Conservation (phyloP, 2,329 filamentous ascomycete species). For the Dissoconium aciculare region DNA sequence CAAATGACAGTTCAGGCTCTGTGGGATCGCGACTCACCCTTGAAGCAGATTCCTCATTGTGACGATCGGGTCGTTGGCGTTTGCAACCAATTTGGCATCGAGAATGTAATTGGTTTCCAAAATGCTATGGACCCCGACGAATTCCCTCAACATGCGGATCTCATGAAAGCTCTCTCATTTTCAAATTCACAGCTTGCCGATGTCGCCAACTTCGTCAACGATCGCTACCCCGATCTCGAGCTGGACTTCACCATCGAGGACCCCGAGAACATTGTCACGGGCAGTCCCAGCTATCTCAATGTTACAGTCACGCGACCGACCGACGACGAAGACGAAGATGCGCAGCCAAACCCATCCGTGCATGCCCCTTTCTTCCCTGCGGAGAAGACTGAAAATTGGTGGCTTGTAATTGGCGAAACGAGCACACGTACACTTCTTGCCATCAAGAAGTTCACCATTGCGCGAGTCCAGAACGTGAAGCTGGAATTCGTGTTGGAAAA, state of each 20-base stretch:
- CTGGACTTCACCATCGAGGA: constrained; percentile 79
- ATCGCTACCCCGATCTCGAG: constrained; percentile 89
- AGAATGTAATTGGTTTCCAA: constrained; percentile 96
- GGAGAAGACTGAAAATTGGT: constrained; percentile 96
- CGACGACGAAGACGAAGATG: constrained; percentile 52
- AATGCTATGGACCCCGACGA: constrained; percentile 95
- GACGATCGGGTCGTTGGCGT: constrained; percentile 67
- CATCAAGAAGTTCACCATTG: constrained; percentile 88
- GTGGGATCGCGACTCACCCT: constrained; percentile 94
- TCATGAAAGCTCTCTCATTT: constrained; percentile 66
- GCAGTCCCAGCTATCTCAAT: constrained; percentile 66
- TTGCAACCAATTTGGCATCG: constrained; percentile 67
- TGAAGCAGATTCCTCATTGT: constrained; percentile 97
- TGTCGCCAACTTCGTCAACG: constrained; percentile 89
- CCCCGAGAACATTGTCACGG: constrained; percentile 61
- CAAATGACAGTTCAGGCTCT: constrained; percentile 98
- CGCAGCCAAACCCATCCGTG: constrained; percentile 65
- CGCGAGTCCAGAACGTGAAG: constrained; percentile 57
- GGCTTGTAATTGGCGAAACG: constrained; percentile 91
- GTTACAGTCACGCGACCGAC: constrained; percentile 75
- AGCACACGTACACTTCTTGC: constrained; percentile 72
- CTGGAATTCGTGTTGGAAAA: constrained; percentile 80
- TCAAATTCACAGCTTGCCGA: constrained; percentile 69
- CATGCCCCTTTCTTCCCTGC: constrained; percentile 89
- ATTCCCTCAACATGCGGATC: constrained; percentile 62